Evolutionary conservation across 2,329 filamentous ascomycete genomes (phyloP), one percentile per base, ranked within the genome.

Genomic region (Talaromyces rugulosus): DNA sequence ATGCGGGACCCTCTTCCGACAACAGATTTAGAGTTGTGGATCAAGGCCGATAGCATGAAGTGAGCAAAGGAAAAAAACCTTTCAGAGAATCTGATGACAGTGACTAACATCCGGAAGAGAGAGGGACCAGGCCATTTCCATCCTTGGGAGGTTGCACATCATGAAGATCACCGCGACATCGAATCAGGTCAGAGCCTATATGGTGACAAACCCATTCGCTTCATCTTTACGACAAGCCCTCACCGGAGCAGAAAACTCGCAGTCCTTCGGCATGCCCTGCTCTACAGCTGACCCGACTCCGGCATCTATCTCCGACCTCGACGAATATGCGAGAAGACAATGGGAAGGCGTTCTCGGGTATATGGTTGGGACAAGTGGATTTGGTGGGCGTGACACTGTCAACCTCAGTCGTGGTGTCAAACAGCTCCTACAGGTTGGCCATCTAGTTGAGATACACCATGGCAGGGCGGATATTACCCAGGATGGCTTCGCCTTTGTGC

Each of bases 311-410:
- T 71, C 84, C 1, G 91, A 90, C 67, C 83, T 99, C 62, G 95
- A 99, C 71, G 84, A 87, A 31, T 96, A 94, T 77, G 92, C 95
- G 5, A 86, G 91, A 60, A 86, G 85, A 69, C 93, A 96, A 72
- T 99, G 95, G 93, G 96, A 99, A 75, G 90, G 92, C 30, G 96
- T 99, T 31, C 77, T 99, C 55, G 95, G 97, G 75, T 99, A 92
- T 72, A 93, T 99, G 74, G 95, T 99, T 23, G 83, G 85, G 71
- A 82, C 69, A 66, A 75, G 74, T 67, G 78, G 78, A 52, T 75
- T 81, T 56, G 77, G 79, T 16, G 76, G 80, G 50, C 82, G 81
- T 34, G 77, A 78, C 23, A 78, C 79, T 11, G 74, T 76, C 56
- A 75, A 77, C 0, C 86, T 90, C 33, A 91, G 90, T 73, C 84